phyloP scores from a whole-genome alignment of 2,329 filamentous ascomycete genomes.

The Fusarium papillatum region DNA sequence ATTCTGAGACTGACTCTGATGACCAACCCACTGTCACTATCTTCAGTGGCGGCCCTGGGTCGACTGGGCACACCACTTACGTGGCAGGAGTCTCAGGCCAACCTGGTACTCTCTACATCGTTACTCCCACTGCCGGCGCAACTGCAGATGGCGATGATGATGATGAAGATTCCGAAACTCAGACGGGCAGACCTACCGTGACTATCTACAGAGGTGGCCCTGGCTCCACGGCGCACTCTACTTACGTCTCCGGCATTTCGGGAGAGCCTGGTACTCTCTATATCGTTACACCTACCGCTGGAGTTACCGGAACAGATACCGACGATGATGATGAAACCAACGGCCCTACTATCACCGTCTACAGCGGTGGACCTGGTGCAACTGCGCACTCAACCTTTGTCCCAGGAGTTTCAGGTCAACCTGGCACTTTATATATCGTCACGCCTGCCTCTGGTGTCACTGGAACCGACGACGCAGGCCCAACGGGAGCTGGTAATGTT shows the following conservation, averaged over 20 bases:
- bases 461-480: not conserved
- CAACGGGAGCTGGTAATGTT: not conserved
- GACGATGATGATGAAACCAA: not conserved
- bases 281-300: not conserved
- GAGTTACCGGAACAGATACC: not conserved
- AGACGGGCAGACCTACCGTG: not conserved
- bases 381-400: not conserved
- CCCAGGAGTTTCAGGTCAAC: not conserved
- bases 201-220: not conserved
- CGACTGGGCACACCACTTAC: not conserved
- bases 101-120: slow-evolving; percentile 21
- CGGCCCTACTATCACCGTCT: not conserved
- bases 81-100: not conserved
- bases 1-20: not conserved
- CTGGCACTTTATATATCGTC: slow-evolving; percentile 23
- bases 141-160: not conserved
- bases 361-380: slow-evolving; percentile 1
- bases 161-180: not conserved
- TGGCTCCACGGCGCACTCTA: not conserved
- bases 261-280: slow-evolving; percentile 4
- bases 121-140: not conserved
- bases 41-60: not conserved
- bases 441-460: not conserved
- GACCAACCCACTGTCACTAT: not conserved
- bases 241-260: not conserved